Percentiles rank a stretch among this genome's conserved stretches.
These are phyloP conservation scores for Aspergillus brunneoviolaceus DNA, from an alignment of 2,329 filamentous ascomycete genomes.

Conservation along the genomic window DNA sequence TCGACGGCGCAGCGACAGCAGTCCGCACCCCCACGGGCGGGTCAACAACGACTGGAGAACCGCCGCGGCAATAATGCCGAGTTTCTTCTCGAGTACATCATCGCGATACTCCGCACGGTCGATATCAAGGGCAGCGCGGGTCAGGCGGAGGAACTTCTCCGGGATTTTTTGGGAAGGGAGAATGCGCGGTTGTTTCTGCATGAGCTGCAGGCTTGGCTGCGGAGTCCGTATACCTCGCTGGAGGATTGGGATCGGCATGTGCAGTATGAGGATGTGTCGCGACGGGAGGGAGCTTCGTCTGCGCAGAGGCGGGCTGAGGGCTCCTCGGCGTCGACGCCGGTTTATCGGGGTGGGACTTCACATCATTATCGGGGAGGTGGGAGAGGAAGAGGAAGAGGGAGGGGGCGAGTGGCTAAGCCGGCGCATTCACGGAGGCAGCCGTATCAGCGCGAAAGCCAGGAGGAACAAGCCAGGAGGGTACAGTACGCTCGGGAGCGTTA, in stretches of 20 bases:
- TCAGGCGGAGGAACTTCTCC: conserved; percentile 74
- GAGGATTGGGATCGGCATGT: conserved; percentile 78
- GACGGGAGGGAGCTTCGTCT: conserved; percentile 2
- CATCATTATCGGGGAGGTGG: conserved; percentile 13
- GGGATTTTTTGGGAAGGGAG: conserved; percentile 73
- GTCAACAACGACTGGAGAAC: conserved; percentile 34
- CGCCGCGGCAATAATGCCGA: conserved; percentile 69
- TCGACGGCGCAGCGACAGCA: background rate
- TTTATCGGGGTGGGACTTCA: conserved; percentile 16
- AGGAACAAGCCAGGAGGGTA: conserved; percentile 26
- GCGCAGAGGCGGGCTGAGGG: conserved; percentile 14
- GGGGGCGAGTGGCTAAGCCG: conserved; percentile 24
- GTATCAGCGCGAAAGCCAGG: conserved; percentile 13
- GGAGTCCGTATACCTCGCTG: conserved; percentile 72
- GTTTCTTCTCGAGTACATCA: conserved; percentile 80
- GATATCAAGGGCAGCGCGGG: conserved; percentile 78
- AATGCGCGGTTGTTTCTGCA: conserved; percentile 77
- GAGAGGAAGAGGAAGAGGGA: conserved; percentile 6
- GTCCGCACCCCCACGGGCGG: conserved; percentile 21
- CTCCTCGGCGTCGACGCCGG: conserved; percentile 21
- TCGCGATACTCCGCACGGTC: conserved; percentile 78
- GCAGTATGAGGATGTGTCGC: conserved; percentile 58
- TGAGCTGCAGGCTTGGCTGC: conserved; percentile 77
- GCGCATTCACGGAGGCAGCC: conserved; percentile 14
- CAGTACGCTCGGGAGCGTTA: conserved; percentile 35